Percentiles rank a stretch among this genome's conserved stretches.
Evolutionary conservation across 1,284 basidiomycete genomes (phyloP).

Genomic region (Caloboletus firmus): DNA sequence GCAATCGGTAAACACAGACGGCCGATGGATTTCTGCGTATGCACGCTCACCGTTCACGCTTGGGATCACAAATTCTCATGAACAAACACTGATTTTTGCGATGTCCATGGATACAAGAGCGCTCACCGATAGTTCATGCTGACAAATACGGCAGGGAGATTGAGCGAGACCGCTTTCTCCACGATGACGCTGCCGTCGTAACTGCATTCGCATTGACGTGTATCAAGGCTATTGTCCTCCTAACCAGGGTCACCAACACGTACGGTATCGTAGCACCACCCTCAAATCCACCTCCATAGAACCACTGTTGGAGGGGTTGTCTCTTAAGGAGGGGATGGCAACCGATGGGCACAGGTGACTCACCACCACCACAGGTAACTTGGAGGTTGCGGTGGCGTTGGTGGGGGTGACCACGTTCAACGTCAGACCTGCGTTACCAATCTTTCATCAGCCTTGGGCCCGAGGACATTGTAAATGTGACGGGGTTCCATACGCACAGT

Average conservation of each 20-base stretch:
- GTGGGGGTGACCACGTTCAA: constrained; percentile 44
- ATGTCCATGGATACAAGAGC: background rate
- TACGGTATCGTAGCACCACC: constrained; percentile 27
- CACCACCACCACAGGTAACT: constrained; percentile 46
- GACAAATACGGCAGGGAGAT: constrained; percentile 35
- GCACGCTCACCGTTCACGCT: constrained; percentile 31
- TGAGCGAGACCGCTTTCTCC: constrained; percentile 25
- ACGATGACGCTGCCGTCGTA: constrained; percentile 31
- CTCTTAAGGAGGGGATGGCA: background rate
- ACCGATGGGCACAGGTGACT: constrained; percentile 2
- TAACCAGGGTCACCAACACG: background rate
- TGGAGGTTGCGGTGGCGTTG: constrained; percentile 16
- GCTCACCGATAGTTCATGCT: constrained; percentile 40
- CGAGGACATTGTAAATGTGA: background rate
- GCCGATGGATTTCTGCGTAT: constrained; percentile 30
- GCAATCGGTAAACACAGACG: constrained; percentile 6
- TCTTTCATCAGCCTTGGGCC: background rate
- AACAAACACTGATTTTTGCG: background rate
- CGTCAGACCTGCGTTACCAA: constrained; percentile 38
- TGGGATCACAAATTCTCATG: background rate
- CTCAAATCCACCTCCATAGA: constrained; percentile 37
- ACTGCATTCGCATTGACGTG: constrained; percentile 2
- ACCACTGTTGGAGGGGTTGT: constrained; percentile 15
- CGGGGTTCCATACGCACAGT: constrained; percentile 21
- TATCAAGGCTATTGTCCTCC: background rate